phyloP scores from a whole-genome alignment of 192 early-diverging fungal species.

The Oehlia diaphana region DNA sequence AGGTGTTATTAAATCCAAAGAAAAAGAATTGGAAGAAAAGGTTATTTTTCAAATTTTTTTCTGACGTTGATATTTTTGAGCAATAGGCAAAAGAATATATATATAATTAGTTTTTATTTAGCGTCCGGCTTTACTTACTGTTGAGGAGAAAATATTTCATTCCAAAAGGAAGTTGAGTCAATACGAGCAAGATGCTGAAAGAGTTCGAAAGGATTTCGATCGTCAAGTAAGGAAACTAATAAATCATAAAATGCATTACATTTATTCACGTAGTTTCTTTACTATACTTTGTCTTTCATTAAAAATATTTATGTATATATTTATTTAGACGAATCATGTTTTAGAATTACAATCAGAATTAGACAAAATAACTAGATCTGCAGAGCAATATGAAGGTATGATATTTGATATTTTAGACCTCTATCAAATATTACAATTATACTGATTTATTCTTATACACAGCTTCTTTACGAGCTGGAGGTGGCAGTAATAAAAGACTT shows the following conservation, averaged over 20 bases:
- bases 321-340: constrained; percentile 38
- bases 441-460: background rate
- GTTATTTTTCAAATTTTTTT: background rate
- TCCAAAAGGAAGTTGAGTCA: constrained; percentile 64
- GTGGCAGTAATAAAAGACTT: constrained; percentile 22
- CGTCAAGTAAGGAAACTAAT: constrained; percentile 44
- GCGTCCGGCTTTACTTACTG: constrained; percentile 59
- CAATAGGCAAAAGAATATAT: background rate
- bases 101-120: constrained; percentile 30
- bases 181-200: constrained; percentile 57
- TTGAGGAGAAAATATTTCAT: constrained; percentile 78
- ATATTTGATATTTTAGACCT: background rate
- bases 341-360: constrained; percentile 55
- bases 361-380: constrained; percentile 51
- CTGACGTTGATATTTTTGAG: background rate
- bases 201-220: constrained; percentile 50
- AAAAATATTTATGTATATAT: constrained; percentile 23
- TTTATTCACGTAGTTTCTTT: background rate
- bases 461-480: constrained; percentile 18
- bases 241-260: background rate
- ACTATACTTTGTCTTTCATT: background rate
- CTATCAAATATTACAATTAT: background rate
- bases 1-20: constrained; percentile 68
- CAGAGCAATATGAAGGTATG: constrained; percentile 50
- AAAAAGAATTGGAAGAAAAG: constrained; percentile 71